Evolutionary conservation across 2,329 filamentous ascomycete species (phyloP).

Genomic region (Ophiostoma novo-ulmi): DNA sequence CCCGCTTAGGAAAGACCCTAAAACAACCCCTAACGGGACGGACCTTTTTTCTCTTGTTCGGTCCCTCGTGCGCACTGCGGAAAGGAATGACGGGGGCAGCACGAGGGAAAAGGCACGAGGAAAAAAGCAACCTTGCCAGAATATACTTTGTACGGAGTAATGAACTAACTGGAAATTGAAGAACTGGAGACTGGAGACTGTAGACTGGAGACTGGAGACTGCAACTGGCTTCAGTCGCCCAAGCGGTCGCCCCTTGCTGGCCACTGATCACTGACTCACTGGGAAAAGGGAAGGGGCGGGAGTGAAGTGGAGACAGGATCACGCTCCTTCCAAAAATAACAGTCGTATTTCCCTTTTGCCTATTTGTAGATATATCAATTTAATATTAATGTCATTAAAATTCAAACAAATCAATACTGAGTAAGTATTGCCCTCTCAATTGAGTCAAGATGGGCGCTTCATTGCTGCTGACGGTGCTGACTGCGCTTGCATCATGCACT

Average conservation of each 20-base stretch:
- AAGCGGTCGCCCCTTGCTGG: not conserved
- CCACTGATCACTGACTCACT: not conserved
- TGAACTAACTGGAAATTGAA: not conserved
- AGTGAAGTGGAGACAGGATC: not conserved
- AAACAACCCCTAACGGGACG: conserved; percentile 19
- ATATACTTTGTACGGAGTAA: not conserved
- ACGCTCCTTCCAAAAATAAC: not conserved
- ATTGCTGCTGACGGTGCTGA: not conserved
- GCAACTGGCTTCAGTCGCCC: not conserved
- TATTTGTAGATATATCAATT: not conserved
- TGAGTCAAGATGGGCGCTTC: not conserved
- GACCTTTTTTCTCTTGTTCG: conserved; percentile 25
- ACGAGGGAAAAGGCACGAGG: not conserved
- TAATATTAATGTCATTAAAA: not conserved
- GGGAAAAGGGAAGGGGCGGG: conserved; percentile 1
- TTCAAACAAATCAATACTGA: not conserved
- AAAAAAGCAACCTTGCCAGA: no score
- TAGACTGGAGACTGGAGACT: not conserved
- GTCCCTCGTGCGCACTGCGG: conserved; percentile 20
- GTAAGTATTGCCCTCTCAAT: not conserved
- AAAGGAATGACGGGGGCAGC: conserved; percentile 23
- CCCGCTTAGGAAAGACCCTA: conserved; percentile 21
- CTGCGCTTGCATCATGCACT: no score
- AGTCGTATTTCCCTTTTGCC: not conserved
- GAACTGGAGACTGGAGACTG: not conserved